phyloP scores from a whole-genome alignment of 1,139 yeast genomes.

The Maudiozyma humilis region DNA sequence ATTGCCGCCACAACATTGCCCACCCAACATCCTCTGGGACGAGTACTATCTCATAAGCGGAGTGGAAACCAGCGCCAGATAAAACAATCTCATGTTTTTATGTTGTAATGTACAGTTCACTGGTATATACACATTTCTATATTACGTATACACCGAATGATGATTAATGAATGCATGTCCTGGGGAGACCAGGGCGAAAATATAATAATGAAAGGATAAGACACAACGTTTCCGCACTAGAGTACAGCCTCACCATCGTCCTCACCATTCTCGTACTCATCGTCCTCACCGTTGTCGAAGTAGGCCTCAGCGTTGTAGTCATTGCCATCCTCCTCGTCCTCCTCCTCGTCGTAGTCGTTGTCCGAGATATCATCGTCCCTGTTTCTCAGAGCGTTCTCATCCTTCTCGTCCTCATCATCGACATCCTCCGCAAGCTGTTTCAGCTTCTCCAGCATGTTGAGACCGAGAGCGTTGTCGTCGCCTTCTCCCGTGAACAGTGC shows the following conservation, averaged over 20 bases:
- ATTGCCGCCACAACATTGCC: slow-evolving; percentile 19
- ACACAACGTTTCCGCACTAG: slow-evolving; percentile 36
- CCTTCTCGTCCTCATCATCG: slow-evolving; percentile 50
- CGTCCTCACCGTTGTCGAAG: slow-evolving; percentile 53
- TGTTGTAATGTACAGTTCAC: slow-evolving; percentile 2
- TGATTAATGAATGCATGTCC: not conserved
- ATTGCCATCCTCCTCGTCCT: slow-evolving; percentile 69
- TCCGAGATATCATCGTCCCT: slow-evolving; percentile 54
- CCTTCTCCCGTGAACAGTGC: slow-evolving; percentile 32
- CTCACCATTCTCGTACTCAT: slow-evolving; percentile 44
- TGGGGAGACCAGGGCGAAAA: too few species aligned
- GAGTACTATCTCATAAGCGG: slow-evolving; percentile 16
- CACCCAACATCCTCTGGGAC: slow-evolving; percentile 18
- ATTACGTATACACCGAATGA: not conserved
- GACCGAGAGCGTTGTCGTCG: slow-evolving; percentile 35
- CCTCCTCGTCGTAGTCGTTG: slow-evolving; percentile 58
- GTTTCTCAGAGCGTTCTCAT: slow-evolving; percentile 65
- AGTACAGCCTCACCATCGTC: slow-evolving; percentile 60
- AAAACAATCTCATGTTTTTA: not conserved
- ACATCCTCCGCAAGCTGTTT: slow-evolving; percentile 53
- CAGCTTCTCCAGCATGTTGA: slow-evolving; percentile 48
- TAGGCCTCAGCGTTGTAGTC: slow-evolving; percentile 73
- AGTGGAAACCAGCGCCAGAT: slow-evolving; percentile 5
- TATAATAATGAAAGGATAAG: not conserved
- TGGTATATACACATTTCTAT: not conserved